Evolutionary conservation across 495 filamentous ascomycete genomes (phyloP).

Genomic region (Talaromyces proteolyticus): DNA sequence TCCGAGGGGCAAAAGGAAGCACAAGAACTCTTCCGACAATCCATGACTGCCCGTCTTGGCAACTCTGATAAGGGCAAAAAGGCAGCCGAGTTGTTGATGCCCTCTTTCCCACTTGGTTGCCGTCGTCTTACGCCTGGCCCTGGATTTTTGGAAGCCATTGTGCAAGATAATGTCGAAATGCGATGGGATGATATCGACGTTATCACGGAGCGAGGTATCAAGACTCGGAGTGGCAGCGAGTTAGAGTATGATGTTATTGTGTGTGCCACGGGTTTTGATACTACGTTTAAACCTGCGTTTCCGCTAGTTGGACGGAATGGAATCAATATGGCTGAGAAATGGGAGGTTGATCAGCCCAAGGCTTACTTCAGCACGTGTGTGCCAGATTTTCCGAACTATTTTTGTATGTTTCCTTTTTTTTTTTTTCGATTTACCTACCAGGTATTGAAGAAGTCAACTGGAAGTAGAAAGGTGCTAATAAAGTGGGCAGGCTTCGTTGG

Average conservation of each 20-base stretch:
- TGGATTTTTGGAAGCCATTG: slow-evolving; percentile 42
- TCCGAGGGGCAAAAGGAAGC: background rate
- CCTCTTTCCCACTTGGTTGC: slow-evolving; percentile 40
- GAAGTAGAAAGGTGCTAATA: background rate
- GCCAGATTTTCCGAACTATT: slow-evolving; percentile 62
- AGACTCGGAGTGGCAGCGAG: slow-evolving; percentile 39
- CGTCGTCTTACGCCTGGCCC: slow-evolving; percentile 42
- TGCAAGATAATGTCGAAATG: slow-evolving; percentile 36
- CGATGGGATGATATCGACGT: slow-evolving; percentile 32
- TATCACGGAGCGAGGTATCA: slow-evolving; percentile 38
- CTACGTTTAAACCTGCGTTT: slow-evolving; percentile 42
- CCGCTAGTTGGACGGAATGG: slow-evolving; percentile 42
- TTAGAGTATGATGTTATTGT: slow-evolving; percentile 32
- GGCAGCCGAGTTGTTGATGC: slow-evolving; percentile 32
- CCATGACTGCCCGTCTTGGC: slow-evolving; percentile 3
- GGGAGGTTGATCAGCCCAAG: slow-evolving; percentile 40
- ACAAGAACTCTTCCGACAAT: background rate
- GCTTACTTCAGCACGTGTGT: slow-evolving; percentile 54
- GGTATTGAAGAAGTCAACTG: background rate
- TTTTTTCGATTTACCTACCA: background rate
- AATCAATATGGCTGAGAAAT: slow-evolving; percentile 38
- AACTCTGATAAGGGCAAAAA: background rate
- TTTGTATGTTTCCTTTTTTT: slow-evolving; percentile 12
- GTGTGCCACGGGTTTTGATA: slow-evolving; percentile 53
- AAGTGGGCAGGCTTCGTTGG: slow-evolving; percentile 30